Percentiles rank a stretch among this genome's conserved stretches.
Conservation (phyloP, 2,329 filamentous ascomycete genomes). For the Penicillium sp. region DNA sequence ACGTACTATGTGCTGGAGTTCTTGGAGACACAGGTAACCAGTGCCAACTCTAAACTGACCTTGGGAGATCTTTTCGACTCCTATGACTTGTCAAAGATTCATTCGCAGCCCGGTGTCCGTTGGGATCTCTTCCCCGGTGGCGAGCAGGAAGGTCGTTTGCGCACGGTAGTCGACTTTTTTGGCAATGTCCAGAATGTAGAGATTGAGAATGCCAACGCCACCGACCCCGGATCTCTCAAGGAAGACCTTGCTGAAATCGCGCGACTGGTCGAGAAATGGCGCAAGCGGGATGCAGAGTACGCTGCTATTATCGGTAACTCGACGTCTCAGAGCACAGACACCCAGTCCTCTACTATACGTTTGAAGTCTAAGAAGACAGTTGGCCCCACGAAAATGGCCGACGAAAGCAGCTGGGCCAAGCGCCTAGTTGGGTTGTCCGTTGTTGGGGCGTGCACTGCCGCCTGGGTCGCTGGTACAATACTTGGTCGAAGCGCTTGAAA, state of each 20-base stretch:
- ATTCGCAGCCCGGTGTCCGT: slow-evolving; percentile 82
- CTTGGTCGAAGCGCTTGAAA: slow-evolving; percentile 21
- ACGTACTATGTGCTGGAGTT: slow-evolving; percentile 99
- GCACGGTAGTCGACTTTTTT: slow-evolving; percentile 92
- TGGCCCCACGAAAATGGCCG: slow-evolving; percentile 55
- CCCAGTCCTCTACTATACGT: slow-evolving; percentile 15
- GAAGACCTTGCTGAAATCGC: slow-evolving; percentile 73
- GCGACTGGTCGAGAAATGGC: slow-evolving; percentile 51
- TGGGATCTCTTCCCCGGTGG: slow-evolving; percentile 94
- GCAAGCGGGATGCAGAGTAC: slow-evolving; percentile 32
- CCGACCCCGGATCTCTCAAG: slow-evolving; percentile 48
- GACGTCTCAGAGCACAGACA: slow-evolving; percentile 8
- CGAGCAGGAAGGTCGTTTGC: slow-evolving; percentile 66
- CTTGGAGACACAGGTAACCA: slow-evolving; percentile 81
- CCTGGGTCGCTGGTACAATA: slow-evolving; percentile 34
- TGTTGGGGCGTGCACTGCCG: slow-evolving; percentile 30
- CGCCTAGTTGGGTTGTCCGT: slow-evolving; percentile 32
- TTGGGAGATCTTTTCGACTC: slow-evolving; percentile 93
- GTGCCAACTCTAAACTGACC: slow-evolving; percentile 79
- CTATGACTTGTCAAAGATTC: slow-evolving; percentile 91
- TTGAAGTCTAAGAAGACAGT: slow-evolving; percentile 33
- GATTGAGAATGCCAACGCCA: slow-evolving; percentile 58
- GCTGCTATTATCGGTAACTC: slow-evolving; percentile 22
- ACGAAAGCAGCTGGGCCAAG: slow-evolving; percentile 60
- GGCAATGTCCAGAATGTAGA: slow-evolving; percentile 97